Evolutionary conservation across 2,329 filamentous ascomycete species (phyloP), one percentile per base, ranked within the genome.

Genomic region (Colletotrichum paranaense): DNA sequence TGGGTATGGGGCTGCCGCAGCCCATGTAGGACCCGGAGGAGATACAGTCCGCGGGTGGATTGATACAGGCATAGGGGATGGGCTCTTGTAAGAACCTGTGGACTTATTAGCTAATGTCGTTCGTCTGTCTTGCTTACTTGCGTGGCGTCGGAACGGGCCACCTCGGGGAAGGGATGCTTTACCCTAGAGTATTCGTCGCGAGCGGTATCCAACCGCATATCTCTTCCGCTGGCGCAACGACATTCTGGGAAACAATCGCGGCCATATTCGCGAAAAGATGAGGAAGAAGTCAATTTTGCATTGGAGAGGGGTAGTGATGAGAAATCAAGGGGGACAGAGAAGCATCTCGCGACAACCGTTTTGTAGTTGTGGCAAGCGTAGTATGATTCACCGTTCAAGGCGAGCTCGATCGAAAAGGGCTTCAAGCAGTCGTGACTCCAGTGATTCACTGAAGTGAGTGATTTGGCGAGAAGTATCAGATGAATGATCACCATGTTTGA

Each of bases 21-120:
- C 71, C 71, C 19, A 65, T 24, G 8, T 65, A 66, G 7, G 67
- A 57, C 14, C 62, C 49, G 5, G 71, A 73, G 2, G 71, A 49
- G 24, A 38, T 49, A 56, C 71, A 71, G 19, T 24, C 16, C 6
- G 11, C 30, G 3, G 7, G 26, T 26, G 46, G 16, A 19, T 24
- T 35, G 11, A 19, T 7, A 26, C 71, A 73, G 2, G 32, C 56
- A 35, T 57, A 63, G 0, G 71, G 60, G 3, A 53, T 16, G 16
- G 46, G 24, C 0, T n/a, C 11, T 2, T 24, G 26, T 1, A 67
- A 46, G 2, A 52, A 65, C 1, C 71, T 73, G 8, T 12, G 3
- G 3, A 1, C 5, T 0, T 4, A 5, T 70, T 1, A 73, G 67
- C 38, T 4, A 1, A 9, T 35, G 12, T 11, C 11, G 12, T 9